Evolutionary conservation across 2,329 filamentous ascomycete genomes (phyloP).

Genomic region (Aspergillus floridensis): DNA sequence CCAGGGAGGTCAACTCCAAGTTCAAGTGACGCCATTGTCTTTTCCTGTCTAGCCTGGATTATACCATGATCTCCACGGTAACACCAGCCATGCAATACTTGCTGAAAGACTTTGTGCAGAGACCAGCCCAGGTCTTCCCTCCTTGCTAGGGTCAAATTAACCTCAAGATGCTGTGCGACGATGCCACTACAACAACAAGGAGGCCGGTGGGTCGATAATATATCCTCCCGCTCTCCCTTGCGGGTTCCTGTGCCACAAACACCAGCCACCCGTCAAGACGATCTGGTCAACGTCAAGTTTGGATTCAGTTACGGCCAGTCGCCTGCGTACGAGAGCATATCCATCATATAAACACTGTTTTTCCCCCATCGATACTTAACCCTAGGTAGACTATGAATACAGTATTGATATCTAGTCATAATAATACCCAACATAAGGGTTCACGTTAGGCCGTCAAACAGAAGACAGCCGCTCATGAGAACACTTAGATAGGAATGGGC

Average conservation of each 20-base stretch:
- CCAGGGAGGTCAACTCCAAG: background rate
- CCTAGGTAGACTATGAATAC: background rate
- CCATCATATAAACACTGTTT: too few species aligned
- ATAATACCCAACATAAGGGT: background rate
- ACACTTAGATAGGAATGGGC: conserved; percentile 6
- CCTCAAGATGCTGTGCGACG: background rate
- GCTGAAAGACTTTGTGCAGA: background rate
- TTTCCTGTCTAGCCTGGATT: background rate
- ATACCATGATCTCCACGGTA: conserved; percentile 1
- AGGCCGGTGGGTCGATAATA: background rate
- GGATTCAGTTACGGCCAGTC: too few species aligned
- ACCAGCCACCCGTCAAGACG: background rate
- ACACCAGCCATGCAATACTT: background rate
- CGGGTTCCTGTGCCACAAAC: background rate
- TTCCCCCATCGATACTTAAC: too few species aligned
- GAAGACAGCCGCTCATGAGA: background rate
- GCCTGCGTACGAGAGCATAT: too few species aligned
- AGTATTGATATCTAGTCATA: background rate
- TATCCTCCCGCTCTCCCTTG: background rate
- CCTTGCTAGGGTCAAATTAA: background rate
- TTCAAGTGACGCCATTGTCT: background rate
- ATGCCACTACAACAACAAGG: background rate
- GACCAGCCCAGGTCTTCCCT: background rate
- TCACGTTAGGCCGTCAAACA: background rate
- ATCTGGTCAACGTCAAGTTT: too few species aligned